These are phyloP conservation scores for Myxozyma neotropica DNA, from an alignment of 805 yeast species.

Conservation along the genomic window DNA sequence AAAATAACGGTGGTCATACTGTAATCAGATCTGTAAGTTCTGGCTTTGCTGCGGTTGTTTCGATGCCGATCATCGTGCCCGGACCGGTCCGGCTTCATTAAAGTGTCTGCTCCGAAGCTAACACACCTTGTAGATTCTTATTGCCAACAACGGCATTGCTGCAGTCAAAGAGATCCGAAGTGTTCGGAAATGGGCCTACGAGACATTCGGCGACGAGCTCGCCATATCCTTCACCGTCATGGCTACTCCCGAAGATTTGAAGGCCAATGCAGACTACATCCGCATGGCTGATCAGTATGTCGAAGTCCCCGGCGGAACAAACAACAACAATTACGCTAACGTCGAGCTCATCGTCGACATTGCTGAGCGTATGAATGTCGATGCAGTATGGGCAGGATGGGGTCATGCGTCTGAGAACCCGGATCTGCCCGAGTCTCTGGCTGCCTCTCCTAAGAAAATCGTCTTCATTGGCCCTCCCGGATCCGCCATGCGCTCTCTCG, in stretches of 20 bases:
- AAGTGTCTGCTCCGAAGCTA: neutral
- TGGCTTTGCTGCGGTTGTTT: neutral
- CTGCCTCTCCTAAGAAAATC: slow-evolving; percentile 87
- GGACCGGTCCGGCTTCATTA: neutral
- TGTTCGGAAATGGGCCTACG: slow-evolving; percentile 98
- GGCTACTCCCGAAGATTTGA: slow-evolving; percentile 99
- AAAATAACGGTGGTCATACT: slow-evolving; percentile 88
- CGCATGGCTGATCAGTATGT: slow-evolving; percentile 99
- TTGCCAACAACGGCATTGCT: slow-evolving; percentile 98
- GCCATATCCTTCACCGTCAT: slow-evolving; percentile 93
- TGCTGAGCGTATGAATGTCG: slow-evolving; percentile 94
- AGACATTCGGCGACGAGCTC: slow-evolving; percentile 95
- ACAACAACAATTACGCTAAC: slow-evolving; percentile 97
- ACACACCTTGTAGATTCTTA: slow-evolving; percentile 54
- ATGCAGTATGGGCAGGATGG: slow-evolving; percentile 99
- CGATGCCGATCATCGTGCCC: neutral
- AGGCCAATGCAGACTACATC: slow-evolving; percentile 95
- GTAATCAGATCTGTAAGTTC: slow-evolving; percentile 65
- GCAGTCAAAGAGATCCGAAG: slow-evolving; percentile 98
- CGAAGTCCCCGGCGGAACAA: slow-evolving; percentile 99
- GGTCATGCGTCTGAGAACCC: slow-evolving; percentile 99
- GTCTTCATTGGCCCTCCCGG: slow-evolving; percentile 99
- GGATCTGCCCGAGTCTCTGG: slow-evolving; percentile 85
- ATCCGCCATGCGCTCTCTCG: slow-evolving; percentile 98
- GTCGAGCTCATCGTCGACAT: slow-evolving; percentile 95